These are phyloP conservation scores for Garcia nutans DNA, from an alignment of 345 rosid genomes.

Conservation along the genomic window DNA sequence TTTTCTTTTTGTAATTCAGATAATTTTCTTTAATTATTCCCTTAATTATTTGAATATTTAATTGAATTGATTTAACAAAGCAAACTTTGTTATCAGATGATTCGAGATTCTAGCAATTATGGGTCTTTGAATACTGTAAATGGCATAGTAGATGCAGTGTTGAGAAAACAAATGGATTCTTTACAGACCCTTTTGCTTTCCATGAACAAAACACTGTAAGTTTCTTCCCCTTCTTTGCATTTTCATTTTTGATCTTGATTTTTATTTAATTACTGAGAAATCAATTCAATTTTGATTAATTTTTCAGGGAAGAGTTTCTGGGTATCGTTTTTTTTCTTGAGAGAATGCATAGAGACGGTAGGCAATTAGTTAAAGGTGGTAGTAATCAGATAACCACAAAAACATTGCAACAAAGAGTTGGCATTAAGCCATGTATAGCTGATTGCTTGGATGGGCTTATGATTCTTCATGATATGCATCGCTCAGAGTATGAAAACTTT, in stretches of 20 bases:
- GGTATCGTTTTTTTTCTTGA: constrained; percentile 53
- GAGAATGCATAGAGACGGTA: constrained; percentile 52
- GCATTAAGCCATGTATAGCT: constrained; percentile 61
- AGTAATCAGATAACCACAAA: constrained; percentile 38
- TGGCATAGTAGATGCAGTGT: constrained; percentile 55
- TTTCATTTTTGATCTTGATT: not conserved
- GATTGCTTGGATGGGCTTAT: constrained; percentile 76
- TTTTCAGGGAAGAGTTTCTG: constrained; percentile 57
- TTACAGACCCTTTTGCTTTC: constrained; percentile 53
- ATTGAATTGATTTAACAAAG: no score
- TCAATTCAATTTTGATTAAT: not conserved
- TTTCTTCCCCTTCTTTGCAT: constrained; percentile 1
- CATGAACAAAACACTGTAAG: constrained; percentile 57
- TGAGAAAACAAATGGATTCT: constrained; percentile 71
- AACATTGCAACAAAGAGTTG: constrained; percentile 55
- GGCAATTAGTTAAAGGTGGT: constrained; percentile 52
- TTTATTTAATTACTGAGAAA: not conserved
- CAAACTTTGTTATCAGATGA: constrained; percentile 31
- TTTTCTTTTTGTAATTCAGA: not conserved
- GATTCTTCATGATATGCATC: constrained; percentile 65
- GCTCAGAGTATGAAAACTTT: constrained; percentile 67
- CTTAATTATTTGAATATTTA: not conserved
- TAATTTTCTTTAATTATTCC: not conserved
- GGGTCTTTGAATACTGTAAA: constrained; percentile 49
- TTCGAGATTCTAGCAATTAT: constrained; percentile 51